phyloP scores from a whole-genome alignment of 345 rosid species.

The Lagerstroemia speciosa region DNA sequence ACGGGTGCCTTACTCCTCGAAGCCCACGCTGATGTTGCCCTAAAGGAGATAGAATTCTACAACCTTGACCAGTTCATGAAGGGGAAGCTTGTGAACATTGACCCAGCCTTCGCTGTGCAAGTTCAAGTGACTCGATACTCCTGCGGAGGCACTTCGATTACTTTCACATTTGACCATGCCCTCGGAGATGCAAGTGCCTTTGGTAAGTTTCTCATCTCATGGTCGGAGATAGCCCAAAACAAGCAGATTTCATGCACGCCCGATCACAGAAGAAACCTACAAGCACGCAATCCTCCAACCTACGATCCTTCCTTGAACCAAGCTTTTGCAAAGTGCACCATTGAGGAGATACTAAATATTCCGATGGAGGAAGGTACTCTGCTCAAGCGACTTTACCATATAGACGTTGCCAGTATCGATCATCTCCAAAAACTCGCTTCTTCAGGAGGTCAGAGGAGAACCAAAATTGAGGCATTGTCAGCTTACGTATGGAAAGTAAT shows the following conservation, averaged over 20 bases:
- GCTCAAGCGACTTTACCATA: conserved; percentile 65
- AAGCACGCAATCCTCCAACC: conserved; percentile 45
- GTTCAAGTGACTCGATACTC: conserved; percentile 46
- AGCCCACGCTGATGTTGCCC: conserved; percentile 42
- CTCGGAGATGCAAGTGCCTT: conserved; percentile 77
- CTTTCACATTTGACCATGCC: conserved; percentile 80
- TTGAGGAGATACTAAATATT: conserved; percentile 53
- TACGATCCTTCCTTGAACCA: conserved; percentile 49
- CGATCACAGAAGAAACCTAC: conserved; percentile 52
- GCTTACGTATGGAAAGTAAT: conserved; percentile 74
- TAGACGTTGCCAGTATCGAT: conserved; percentile 41
- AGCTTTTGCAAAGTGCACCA: conserved; percentile 49
- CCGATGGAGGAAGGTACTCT: conserved; percentile 28
- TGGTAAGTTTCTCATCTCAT: conserved; percentile 46
- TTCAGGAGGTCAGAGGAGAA: conserved; percentile 33
- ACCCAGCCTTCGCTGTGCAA: conserved; percentile 42
- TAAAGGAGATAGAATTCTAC: conserved; percentile 48
- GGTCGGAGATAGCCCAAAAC: conserved; percentile 61
- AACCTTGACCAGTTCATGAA: conserved; percentile 36
- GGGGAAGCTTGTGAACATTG: conserved; percentile 42
- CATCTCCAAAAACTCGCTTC: conserved; percentile 47
- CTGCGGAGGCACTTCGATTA: conserved; percentile 61
- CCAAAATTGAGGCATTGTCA: conserved; percentile 81
- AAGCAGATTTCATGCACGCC: conserved; percentile 52
- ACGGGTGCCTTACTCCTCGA: conserved; percentile 46